phyloP scores from a whole-genome alignment of 164 flowering plant genomes.

The Stephania cephalantha region DNA sequence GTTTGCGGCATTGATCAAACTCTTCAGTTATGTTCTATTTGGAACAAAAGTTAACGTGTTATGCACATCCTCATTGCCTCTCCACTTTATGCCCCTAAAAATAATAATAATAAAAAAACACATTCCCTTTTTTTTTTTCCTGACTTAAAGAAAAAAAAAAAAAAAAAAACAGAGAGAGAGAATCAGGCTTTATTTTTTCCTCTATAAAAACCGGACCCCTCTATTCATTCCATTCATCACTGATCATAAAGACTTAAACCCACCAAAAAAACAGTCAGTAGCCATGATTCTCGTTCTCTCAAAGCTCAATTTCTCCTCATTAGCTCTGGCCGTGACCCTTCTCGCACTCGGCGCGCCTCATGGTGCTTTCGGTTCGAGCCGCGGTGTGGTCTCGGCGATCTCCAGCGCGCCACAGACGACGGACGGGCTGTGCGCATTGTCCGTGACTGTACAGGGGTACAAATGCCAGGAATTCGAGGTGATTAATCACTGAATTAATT shows the following conservation, averaged over 20 bases:
- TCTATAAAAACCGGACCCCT: background rate
- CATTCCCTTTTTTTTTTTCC: background rate
- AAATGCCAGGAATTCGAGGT: constrained; percentile 67
- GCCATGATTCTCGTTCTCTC: background rate
- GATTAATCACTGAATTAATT: background rate
- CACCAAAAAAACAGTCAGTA: no score
- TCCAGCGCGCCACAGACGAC: background rate
- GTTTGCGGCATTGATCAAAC: no score
- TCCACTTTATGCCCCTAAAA: no score
- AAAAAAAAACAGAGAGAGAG: no score
- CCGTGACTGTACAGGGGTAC: constrained; percentile 54
- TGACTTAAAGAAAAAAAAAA: background rate
- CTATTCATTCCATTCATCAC: background rate
- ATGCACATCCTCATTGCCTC: no score
- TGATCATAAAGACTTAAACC: background rate
- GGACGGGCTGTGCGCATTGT: constrained; percentile 35
- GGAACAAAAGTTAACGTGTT: no score
- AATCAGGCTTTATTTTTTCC: background rate
- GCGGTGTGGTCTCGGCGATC: constrained; percentile 6
- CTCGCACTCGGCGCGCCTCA: background rate
- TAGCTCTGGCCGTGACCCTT: background rate
- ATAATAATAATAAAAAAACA: background rate
- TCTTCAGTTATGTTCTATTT: no score
- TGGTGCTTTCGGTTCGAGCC: constrained; percentile 9
- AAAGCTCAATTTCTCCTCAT: background rate